Conservation (phyloP, 2,329 filamentous ascomycete species). For the Rutstroemia sp. region DNA sequence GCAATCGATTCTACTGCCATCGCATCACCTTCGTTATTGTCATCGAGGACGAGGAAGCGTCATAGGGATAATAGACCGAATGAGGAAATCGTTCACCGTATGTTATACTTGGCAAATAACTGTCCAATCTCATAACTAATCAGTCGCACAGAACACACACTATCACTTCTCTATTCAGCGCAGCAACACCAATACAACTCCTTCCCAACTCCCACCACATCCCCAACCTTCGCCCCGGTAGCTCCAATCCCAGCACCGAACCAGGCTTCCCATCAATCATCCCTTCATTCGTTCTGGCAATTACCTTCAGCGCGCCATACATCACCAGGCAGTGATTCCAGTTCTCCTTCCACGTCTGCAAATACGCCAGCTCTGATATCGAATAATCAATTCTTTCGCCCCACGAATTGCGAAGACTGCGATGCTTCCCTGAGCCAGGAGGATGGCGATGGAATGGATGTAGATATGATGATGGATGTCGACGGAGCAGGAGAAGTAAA, state of each 20-base stretch:
- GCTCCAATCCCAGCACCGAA: slow-evolving; percentile 14
- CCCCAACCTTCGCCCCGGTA: slow-evolving; percentile 15
- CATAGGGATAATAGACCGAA: slow-evolving; percentile 52
- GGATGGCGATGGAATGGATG: slow-evolving; percentile 34
- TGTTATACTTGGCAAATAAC: slow-evolving; percentile 4
- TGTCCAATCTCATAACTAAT: slow-evolving; percentile 8
- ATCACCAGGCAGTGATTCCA: slow-evolving; percentile 26
- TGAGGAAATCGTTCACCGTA: slow-evolving; percentile 37
- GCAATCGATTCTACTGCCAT: slow-evolving; percentile 28
- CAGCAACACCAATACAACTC: slow-evolving; percentile 33
- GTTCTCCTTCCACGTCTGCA: slow-evolving; percentile 16
- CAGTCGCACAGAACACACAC: slow-evolving; percentile 37
- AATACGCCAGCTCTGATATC: not conserved
- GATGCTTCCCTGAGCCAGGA: slow-evolving; percentile 29
- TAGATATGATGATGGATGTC: slow-evolving; percentile 34
- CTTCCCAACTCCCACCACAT: slow-evolving; percentile 11
- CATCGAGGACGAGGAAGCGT: slow-evolving; percentile 54
- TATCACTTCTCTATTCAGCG: slow-evolving; percentile 51
- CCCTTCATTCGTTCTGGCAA: slow-evolving; percentile 56
- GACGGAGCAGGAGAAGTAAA: slow-evolving; percentile 25
- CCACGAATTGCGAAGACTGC: slow-evolving; percentile 48
- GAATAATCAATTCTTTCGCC: slow-evolving; percentile 19
- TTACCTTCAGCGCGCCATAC: slow-evolving; percentile 33
- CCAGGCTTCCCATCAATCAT: slow-evolving; percentile 37
- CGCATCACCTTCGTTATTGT: slow-evolving; percentile 37